Percentiles rank a stretch among this genome's conserved stretches.
These are phyloP conservation scores for Populus hybrid DNA, from an alignment of 441 rosid species.

Conservation along the genomic window DNA sequence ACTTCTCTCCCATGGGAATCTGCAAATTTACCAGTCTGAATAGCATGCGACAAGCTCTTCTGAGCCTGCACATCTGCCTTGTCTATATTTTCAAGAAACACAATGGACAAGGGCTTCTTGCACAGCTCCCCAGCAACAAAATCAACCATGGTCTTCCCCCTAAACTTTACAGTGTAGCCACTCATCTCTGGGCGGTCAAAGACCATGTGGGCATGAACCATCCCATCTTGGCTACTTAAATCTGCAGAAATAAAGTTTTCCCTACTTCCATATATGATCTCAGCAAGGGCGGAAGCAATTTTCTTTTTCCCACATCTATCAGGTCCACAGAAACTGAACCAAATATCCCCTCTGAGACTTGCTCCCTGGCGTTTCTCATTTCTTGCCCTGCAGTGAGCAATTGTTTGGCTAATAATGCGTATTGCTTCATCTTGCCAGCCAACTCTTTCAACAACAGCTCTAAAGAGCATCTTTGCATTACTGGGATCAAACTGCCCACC, in stretches of 20 bases:
- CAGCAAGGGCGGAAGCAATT: constrained; percentile 62
- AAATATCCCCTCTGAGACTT: constrained; percentile 43
- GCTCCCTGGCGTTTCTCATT: constrained; percentile 17
- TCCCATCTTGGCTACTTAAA: constrained; percentile 39
- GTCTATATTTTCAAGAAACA: constrained; percentile 73
- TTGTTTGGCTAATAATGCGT: constrained; percentile 40
- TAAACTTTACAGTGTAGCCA: constrained; percentile 32
- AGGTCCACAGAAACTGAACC: constrained; percentile 86
- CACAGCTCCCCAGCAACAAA: constrained; percentile 54
- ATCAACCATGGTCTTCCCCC: constrained; percentile 64
- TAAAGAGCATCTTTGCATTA: constrained; percentile 43
- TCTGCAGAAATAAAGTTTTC: constrained; percentile 51
- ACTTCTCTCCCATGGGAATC: constrained; percentile 64
- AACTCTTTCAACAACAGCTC: constrained; percentile 49
- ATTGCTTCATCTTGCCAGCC: constrained; percentile 72
- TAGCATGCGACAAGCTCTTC: constrained; percentile 50
- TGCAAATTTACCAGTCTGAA: constrained; percentile 53
- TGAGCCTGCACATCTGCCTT: constrained; percentile 58
- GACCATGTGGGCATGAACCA: constrained; percentile 18
- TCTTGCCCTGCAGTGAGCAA: constrained; percentile 38
- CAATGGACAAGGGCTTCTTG: constrained; percentile 47
- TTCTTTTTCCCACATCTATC: constrained; percentile 63
- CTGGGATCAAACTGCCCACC: constrained; percentile 32
- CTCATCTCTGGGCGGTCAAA: constrained; percentile 28
- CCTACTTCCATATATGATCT: constrained; percentile 44